Evolutionary conservation across 169 alveolate genomes (phyloP), one percentile per base, ranked within the genome.

Genomic region (Cryptosporidium ubiquitum): DNA sequence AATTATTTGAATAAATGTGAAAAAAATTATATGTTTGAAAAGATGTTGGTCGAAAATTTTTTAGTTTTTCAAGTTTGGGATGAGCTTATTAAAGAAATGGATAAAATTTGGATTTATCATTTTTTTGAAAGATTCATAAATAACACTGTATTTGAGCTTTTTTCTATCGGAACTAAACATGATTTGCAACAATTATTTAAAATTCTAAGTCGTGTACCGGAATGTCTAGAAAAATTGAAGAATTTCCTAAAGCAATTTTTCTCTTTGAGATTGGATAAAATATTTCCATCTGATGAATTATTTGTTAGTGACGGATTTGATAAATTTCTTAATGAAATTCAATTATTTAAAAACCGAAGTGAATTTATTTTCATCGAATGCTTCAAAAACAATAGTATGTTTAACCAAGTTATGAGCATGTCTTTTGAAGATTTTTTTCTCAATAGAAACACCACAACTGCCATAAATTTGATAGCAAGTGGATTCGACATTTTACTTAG

Each of bases 361-460:
- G 75, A 79, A 58, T 79, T 44, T 29, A 61, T 79, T 58, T 40
- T 79, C 26, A 20, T 58, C 3, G 89, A 79, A 39, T 79, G 89
- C 42, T 79, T 79, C 39, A 35, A 26, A 14, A 37, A 51, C 5
- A 23, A 79, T 26, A 51, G 40, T 9, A 47, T 26, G 51, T 79
- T 79, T 49, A 58, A 58, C 35, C 73, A 79, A 18, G 58, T 64
- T 58, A 31, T 79, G 5, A 79, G 37, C 37, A n/a, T 44, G 10
- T 58, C 89, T 6, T 79, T 79, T 20, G 89, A 79, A 29, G 75
- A 79, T 9, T 79, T 79, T 64, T 52, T 79, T 58, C 79, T 44
- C 14, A 44, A 23, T 44, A 60, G 66, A 44, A 40, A 79, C 26
- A 31, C 74, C 7, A 37, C 55, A 3, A 26, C 58, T 10, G 14